Percentiles rank a stretch among this genome's conserved stretches.
Conservation (phyloP, 2,329 filamentous ascomycete species). For the Aspergillus persii region DNA sequence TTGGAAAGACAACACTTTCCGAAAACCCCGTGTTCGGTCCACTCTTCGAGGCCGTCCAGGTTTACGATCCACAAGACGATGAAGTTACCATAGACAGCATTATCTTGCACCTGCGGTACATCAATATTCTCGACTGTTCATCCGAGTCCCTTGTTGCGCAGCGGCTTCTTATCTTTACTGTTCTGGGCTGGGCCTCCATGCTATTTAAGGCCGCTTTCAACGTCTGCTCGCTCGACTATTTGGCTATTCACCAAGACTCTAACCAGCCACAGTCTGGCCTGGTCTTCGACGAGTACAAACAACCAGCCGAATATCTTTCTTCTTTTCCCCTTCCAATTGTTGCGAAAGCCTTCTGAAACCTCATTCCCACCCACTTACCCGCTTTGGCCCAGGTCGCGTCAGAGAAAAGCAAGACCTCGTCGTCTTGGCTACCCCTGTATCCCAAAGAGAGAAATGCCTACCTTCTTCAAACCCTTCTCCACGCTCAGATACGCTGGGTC, state of each 20-base stretch:
- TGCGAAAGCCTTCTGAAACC: neutral
- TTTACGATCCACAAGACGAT: neutral
- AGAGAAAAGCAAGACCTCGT: neutral
- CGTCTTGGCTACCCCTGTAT: neutral
- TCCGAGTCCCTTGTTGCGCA: neutral
- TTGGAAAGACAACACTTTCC: neutral
- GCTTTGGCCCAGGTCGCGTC: neutral
- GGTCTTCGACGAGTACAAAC: neutral
- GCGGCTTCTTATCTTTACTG: neutral
- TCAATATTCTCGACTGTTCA: neutral
- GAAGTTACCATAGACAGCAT: neutral
- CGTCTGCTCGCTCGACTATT: neutral
- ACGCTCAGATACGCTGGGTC: neutral
- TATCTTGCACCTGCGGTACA: neutral
- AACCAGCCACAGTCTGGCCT: neutral
- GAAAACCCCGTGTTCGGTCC: neutral
- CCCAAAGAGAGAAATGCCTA: neutral
- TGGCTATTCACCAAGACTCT: neutral
- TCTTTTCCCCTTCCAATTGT: neutral
- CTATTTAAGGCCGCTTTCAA: neutral
- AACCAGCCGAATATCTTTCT: neutral
- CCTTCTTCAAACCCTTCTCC: neutral
- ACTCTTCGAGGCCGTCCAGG: neutral
- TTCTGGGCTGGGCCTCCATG: neutral
- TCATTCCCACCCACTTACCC: neutral